Percentiles rank a stretch among this genome's conserved stretches.
Conservation (phyloP, 2,329 filamentous ascomycete genomes). For the Aspergillus sp. region DNA sequence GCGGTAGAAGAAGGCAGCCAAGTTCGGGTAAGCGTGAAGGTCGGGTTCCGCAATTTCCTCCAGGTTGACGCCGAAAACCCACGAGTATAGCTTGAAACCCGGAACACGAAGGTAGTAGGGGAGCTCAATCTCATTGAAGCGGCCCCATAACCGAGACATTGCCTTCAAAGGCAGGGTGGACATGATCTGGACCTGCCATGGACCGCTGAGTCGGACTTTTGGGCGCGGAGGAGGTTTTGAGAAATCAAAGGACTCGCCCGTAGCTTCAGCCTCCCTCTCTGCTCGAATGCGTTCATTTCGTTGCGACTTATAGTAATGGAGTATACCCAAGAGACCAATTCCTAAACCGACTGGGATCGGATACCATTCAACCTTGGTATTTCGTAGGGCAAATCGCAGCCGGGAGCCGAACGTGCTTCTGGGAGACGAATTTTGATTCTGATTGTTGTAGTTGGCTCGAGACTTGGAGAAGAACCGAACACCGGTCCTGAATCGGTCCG, state of each 20-base stretch:
- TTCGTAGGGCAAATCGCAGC: conserved; percentile 61
- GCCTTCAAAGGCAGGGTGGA: conserved; percentile 90
- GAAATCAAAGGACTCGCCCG: conserved; percentile 39
- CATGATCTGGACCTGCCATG: conserved; percentile 94
- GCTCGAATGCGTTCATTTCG: conserved; percentile 52
- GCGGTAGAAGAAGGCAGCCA: conserved; percentile 96
- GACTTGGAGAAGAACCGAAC: conserved; percentile 45
- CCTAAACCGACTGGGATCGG: conserved; percentile 87
- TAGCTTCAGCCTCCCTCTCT: conserved; percentile 55
- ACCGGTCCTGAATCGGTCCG: conserved; percentile 34
- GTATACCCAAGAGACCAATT: conserved; percentile 78
- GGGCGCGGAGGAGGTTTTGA: conserved; percentile 55
- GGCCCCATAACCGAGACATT: conserved; percentile 85
- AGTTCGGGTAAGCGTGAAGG: conserved; percentile 85
- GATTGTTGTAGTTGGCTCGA: conserved; percentile 40
- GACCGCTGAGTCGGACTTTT: conserved; percentile 78
- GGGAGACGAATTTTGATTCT: conserved; percentile 38
- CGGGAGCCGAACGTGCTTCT: conserved; percentile 62
- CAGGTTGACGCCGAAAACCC: conserved; percentile 87
- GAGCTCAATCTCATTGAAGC: conserved; percentile 86
- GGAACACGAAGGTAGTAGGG: conserved; percentile 87
- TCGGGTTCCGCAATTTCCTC: conserved; percentile 87
- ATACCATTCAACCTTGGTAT: conserved; percentile 81
- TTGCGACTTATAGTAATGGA: conserved; percentile 80
- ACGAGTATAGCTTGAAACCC: conserved; percentile 90